A percentile compares a stretch with the other conserved stretches of the same genome.
Conservation (phyloP, 176 grass and related monocot species). For the Carex littledalei region DNA sequence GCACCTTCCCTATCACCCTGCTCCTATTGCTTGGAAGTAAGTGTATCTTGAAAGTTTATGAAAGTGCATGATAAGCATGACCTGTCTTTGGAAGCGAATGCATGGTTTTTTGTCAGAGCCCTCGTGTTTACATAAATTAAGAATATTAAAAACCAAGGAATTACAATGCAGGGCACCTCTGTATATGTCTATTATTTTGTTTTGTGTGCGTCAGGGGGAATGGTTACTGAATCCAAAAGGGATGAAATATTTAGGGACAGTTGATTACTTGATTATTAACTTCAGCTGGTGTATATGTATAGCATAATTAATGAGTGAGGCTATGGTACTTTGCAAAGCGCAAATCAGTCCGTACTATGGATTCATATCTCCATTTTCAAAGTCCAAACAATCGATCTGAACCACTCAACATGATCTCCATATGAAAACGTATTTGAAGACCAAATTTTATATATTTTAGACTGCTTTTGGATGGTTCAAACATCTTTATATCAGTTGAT, state of each 20-base stretch:
- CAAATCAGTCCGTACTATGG: no score
- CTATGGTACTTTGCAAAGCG: no score
- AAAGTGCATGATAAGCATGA: neutral
- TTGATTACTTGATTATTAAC: neutral
- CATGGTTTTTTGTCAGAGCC: neutral
- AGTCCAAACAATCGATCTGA: no score
- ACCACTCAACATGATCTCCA: no score
- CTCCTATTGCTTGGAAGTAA: conserved; percentile 11
- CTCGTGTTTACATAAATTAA: neutral
- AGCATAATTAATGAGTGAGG: neutral
- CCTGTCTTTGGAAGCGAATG: neutral
- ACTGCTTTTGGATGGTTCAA: no score
- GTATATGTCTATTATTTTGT: neutral
- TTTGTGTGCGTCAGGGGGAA: neutral
- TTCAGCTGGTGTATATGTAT: neutral
- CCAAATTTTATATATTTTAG: no score
- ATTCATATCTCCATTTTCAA: no score
- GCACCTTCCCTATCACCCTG: neutral
- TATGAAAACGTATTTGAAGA: no score
- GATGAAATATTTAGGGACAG: neutral
- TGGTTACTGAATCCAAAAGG: neutral
- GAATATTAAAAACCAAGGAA: neutral
- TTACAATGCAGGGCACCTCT: neutral
- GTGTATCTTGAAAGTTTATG: neutral
- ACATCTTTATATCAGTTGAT: no score